phyloP scores from a whole-genome alignment of 2,329 filamentous ascomycete species.

The Ilyonectria destructans region DNA sequence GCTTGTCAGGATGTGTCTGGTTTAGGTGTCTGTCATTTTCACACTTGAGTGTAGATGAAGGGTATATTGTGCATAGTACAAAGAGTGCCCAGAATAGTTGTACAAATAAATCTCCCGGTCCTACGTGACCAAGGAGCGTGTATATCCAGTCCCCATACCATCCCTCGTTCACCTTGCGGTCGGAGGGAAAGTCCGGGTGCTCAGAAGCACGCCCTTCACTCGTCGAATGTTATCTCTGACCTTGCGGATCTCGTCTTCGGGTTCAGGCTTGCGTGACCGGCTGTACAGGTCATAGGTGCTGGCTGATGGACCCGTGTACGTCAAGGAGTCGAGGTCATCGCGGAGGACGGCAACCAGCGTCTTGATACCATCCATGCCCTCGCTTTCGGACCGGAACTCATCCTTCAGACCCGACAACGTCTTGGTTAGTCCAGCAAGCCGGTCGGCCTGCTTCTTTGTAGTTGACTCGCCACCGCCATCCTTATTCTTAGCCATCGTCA shows the following conservation, averaged over 20 bases:
- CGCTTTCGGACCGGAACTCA: conserved; percentile 61
- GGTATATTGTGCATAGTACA: conserved; percentile 25
- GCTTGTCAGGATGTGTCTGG: background rate
- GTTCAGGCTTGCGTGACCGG: conserved; percentile 64
- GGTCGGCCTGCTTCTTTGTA: conserved; percentile 59
- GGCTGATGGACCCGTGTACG: conserved; percentile 60
- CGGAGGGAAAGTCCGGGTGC: conserved; percentile 80
- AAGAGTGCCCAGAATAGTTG: conserved; percentile 6
- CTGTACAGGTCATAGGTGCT: conserved; percentile 61
- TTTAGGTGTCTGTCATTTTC: background rate
- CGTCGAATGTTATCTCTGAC: conserved; percentile 83
- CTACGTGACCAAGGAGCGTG: background rate
- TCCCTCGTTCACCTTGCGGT: conserved; percentile 51
- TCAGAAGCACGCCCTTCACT: conserved; percentile 85
- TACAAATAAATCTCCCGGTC: background rate
- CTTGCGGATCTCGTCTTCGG: conserved; percentile 80
- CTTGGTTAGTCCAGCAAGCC: conserved; percentile 61
- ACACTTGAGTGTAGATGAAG: background rate
- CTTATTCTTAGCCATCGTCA: conserved; percentile 30
- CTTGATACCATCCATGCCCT: conserved; percentile 67
- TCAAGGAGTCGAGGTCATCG: conserved; percentile 77
- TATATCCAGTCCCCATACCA: background rate
- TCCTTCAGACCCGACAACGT: conserved; percentile 62
- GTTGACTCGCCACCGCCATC: conserved; percentile 45
- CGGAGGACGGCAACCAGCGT: conserved; percentile 72